Base-by-base conservation (phyloP, 73 alveolate genomes). In the Tetrahymena elliotti region DNA sequence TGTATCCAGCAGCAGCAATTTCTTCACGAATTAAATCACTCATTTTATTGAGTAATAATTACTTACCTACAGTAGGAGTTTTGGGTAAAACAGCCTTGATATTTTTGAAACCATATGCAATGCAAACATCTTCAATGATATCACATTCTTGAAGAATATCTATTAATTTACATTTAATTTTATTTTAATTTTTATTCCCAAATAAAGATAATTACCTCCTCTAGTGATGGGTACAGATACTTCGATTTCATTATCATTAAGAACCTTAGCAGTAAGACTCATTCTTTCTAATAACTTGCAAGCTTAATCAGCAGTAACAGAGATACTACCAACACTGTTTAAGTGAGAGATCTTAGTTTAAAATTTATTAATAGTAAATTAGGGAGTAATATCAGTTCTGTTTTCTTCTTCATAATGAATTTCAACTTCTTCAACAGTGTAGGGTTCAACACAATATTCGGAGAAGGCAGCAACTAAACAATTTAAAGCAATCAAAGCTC, bases 1-100 rank as follows among this genome's bases (percentile, higher is more conserved):
- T 98, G 97, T 94, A 99, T 7, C 99, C 99, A 41, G 99, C 99
- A 52, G 96, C 93, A 16, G 99, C 99, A 38, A 98, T 96, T 96
- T 99, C 99, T 93, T 92, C 96, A 95, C 99, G 98, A 33, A 99
- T 97, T 97, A 99, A 96, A 97, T 99, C 99, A 12, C 99, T 83
- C 95, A 97, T 93, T 94, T 97, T 98, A 96, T 98, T 97, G 95
- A 97, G 95, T 93, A 97, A 95, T 95, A 97, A 97, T 95, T 97
- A 98, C 33, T 95, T 96, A 31, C 99, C 99, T 93, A 96, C 96
- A 4, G 99, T 98, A 84, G 95, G 95, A 12, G 99, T 98, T 38
- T 97, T 96, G 31, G 99, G 99, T 20, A 98, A 84, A 83, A 41
- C 95, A 52, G 96, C 93, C 84, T 94, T 98, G 84, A 98, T 94